Evolutionary conservation across 345 rosid species (phyloP).

Genomic region (Euphorbia peplus): DNA sequence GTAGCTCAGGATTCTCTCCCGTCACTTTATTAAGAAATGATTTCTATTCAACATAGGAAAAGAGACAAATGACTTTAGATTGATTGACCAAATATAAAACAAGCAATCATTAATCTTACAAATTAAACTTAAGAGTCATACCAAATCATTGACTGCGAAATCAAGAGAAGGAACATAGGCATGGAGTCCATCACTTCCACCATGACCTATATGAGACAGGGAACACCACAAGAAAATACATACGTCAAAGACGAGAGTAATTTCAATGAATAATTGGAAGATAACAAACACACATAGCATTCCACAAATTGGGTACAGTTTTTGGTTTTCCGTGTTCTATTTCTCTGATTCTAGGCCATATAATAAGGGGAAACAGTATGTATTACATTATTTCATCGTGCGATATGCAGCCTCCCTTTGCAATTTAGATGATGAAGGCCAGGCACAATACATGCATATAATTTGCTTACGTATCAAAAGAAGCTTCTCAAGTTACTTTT

Average conservation of each 20-base stretch:
- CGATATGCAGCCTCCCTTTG: slow-evolving; percentile 9
- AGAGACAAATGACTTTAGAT: background rate
- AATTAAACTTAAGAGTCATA: background rate
- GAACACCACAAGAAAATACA: background rate
- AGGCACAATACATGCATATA: slow-evolving; percentile 27
- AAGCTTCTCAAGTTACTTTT: slow-evolving; percentile 57
- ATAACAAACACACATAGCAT: background rate
- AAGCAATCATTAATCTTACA: no score
- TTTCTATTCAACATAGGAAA: slow-evolving; percentile 14
- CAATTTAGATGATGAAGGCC: slow-evolving; percentile 12
- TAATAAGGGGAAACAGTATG: slow-evolving; percentile 6
- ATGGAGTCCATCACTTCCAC: slow-evolving; percentile 36
- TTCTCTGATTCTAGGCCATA: background rate
- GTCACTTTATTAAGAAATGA: slow-evolving; percentile 25
- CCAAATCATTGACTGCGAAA: slow-evolving; percentile 32
- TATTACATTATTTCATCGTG: background rate
- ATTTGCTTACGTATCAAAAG: slow-evolving; percentile 48
- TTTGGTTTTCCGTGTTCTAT: background rate
- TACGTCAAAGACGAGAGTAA: background rate
- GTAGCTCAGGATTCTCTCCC: slow-evolving; percentile 28
- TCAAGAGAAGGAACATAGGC: slow-evolving; percentile 30
- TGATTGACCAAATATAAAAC: background rate
- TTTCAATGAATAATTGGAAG: background rate
- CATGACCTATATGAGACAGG: slow-evolving; percentile 22
- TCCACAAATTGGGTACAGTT: no score